These are phyloP conservation scores for Pyrenula aspistea DNA, from an alignment of 495 filamentous ascomycete species.

Conservation along the genomic window DNA sequence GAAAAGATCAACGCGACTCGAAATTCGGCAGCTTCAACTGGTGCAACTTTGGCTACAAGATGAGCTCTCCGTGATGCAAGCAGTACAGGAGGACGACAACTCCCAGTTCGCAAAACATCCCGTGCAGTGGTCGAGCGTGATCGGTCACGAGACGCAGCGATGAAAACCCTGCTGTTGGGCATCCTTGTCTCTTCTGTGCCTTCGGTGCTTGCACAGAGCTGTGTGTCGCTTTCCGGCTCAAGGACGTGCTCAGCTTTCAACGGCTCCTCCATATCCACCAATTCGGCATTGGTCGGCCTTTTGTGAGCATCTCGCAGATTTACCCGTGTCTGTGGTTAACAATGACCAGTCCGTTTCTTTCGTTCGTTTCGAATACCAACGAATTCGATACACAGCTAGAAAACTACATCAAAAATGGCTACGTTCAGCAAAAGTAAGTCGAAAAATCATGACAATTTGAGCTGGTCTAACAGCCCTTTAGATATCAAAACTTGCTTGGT, in stretches of 20 bases:
- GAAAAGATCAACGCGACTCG: not conserved
- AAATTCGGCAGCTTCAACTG: not conserved
- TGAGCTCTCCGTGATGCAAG: not conserved
- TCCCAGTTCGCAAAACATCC: not conserved
- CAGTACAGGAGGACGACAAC: not conserved
- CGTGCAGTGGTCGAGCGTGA: not conserved
- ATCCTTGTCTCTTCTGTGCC: not conserved
- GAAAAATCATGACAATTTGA: slow-evolving; percentile 4
- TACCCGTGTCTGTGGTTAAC: not conserved
- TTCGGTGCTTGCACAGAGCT: slow-evolving; percentile 18
- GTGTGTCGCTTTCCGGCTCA: slow-evolving; percentile 71
- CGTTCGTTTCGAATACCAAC: slow-evolving; percentile 60
- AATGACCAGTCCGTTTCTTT: slow-evolving; percentile 65
- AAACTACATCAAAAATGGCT: slow-evolving; percentile 61
- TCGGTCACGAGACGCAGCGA: not conserved
- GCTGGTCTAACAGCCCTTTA: slow-evolving; percentile 19
- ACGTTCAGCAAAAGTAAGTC: slow-evolving; percentile 62
- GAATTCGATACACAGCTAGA: slow-evolving; percentile 70
- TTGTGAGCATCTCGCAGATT: slow-evolving; percentile 53
- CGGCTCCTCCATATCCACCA: slow-evolving; percentile 68
- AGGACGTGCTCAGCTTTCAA: slow-evolving; percentile 76
- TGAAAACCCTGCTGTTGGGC: not conserved
- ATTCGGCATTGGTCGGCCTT: slow-evolving; percentile 44
- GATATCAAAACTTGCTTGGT: slow-evolving; percentile 67
- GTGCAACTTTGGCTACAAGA: too few relatives aligned